Evolutionary conservation across 1,284 basidiomycete genomes (phyloP).

Genomic region (Fomitopsis schrenkii): DNA sequence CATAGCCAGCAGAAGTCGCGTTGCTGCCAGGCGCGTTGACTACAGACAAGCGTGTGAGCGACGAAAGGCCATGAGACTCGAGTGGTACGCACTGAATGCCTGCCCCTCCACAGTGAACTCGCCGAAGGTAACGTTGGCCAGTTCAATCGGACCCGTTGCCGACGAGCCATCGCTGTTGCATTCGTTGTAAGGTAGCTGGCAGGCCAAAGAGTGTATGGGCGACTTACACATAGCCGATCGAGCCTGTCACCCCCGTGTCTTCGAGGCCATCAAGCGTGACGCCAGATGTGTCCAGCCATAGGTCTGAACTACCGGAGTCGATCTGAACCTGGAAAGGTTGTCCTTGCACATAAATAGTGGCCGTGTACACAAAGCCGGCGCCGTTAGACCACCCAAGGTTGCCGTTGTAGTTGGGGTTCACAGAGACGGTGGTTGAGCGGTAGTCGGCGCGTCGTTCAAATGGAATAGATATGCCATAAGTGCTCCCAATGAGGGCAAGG

Average conservation of each 20-base stretch:
- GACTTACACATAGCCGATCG: constrained; percentile 9
- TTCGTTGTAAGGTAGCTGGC: not conserved
- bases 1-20: constrained; percentile 4
- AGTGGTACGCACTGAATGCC: constrained; percentile 16
- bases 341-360: constrained; percentile 7
- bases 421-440: constrained; percentile 2
- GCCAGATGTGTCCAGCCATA: constrained; percentile 15
- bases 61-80: not conserved
- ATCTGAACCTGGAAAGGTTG: constrained; percentile 14
- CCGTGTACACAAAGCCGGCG: not conserved
- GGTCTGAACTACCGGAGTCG: constrained; percentile 18
- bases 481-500: constrained; percentile 3
- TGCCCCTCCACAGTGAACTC: constrained; percentile 18
- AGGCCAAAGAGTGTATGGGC: not conserved
- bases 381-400: constrained; percentile 4
- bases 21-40: constrained; percentile 16
- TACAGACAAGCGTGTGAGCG: not conserved
- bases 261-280: constrained; percentile 6
- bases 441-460: not conserved
- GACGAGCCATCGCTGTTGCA: constrained; percentile 5
- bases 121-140: constrained; percentile 16
- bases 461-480: constrained; percentile 1
- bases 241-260: constrained; percentile 7
- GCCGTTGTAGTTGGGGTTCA: not conserved
- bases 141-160: constrained; percentile 8